These are phyloP conservation scores for Alternaria consortialis DNA, from an alignment of 2,329 filamentous ascomycete genomes.

Conservation along the genomic window DNA sequence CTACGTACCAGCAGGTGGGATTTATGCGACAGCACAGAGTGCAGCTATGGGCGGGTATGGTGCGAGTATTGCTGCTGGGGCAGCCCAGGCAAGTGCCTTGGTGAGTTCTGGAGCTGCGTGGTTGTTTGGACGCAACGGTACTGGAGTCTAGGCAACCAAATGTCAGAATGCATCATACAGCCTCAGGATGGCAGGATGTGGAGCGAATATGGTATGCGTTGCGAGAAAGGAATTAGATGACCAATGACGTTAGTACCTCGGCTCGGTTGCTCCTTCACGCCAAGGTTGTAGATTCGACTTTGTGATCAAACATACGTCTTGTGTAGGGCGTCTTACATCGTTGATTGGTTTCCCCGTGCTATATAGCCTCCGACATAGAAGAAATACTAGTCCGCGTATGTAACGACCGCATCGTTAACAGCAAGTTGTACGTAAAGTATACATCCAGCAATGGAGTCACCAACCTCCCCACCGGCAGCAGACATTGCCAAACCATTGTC, in stretches of 20 bases:
- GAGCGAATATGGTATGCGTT: neutral
- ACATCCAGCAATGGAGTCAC: slow-evolving; percentile 18
- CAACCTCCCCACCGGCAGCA: slow-evolving; percentile 9
- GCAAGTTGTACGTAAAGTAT: neutral
- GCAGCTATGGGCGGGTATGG: slow-evolving; percentile 48
- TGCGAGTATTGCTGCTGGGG: slow-evolving; percentile 30
- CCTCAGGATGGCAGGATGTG: neutral
- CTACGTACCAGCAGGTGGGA: slow-evolving; percentile 31
- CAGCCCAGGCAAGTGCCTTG: slow-evolving; percentile 32
- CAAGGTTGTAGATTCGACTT: slow-evolving; percentile 2
- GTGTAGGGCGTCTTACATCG: neutral
- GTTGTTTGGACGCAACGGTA: slow-evolving; percentile 10
- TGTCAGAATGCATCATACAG: neutral
- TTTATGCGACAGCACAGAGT: slow-evolving; percentile 40
- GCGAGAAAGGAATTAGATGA: neutral
- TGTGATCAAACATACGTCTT: neutral
- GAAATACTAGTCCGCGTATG: neutral
- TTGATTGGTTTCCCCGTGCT: neutral
- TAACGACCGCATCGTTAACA: neutral
- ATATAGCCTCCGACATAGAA: neutral
- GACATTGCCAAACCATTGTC: slow-evolving; percentile 31
- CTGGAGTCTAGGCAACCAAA: neutral
- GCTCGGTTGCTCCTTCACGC: slow-evolving; percentile 11
- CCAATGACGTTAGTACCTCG: slow-evolving; percentile 14
- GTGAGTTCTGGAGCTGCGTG: slow-evolving; percentile 23